phyloP scores from a whole-genome alignment of 2,329 filamentous ascomycete genomes.

The Claviceps pazoutovae region DNA sequence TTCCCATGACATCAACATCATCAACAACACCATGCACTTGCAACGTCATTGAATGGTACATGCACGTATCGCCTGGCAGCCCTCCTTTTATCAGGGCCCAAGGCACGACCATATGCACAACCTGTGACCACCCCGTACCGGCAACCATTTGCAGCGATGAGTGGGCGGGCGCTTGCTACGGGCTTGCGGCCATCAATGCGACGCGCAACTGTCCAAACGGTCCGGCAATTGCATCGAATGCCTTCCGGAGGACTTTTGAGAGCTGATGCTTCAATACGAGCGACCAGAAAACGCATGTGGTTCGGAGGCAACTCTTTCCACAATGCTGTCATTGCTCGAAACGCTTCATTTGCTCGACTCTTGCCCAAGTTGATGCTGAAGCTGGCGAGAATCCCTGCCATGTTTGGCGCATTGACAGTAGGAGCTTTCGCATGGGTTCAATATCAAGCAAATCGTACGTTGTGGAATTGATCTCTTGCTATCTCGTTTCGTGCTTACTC shows the following conservation, averaged over 20 bases:
- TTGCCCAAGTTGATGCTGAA: conserved; percentile 86
- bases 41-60: background rate
- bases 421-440: conserved; percentile 85
- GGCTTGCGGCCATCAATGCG: conserved; percentile 54
- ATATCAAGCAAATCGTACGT: conserved; percentile 81
- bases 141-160: conserved; percentile 15
- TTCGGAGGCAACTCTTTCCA: conserved; percentile 74
- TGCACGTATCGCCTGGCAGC: background rate
- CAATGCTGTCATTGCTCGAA: conserved; percentile 54
- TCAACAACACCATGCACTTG: background rate
- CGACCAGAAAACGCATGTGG: conserved; percentile 53
- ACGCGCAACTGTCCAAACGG: conserved; percentile 39
- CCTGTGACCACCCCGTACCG: background rate
- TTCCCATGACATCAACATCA: background rate
- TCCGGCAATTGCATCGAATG: conserved; percentile 52
- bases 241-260: conserved; percentile 56
- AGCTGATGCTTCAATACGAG: conserved; percentile 47
- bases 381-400: conserved; percentile 72
- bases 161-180: conserved; percentile 43
- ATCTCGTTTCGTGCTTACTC: conserved; percentile 12
- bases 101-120: background rate
- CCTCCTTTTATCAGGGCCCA: background rate
- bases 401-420: conserved; percentile 80
- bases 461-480: background rate
- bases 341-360: conserved; percentile 49